Conservation (phyloP, 1,284 basidiomycete species). For the Peniophora sp. region DNA sequence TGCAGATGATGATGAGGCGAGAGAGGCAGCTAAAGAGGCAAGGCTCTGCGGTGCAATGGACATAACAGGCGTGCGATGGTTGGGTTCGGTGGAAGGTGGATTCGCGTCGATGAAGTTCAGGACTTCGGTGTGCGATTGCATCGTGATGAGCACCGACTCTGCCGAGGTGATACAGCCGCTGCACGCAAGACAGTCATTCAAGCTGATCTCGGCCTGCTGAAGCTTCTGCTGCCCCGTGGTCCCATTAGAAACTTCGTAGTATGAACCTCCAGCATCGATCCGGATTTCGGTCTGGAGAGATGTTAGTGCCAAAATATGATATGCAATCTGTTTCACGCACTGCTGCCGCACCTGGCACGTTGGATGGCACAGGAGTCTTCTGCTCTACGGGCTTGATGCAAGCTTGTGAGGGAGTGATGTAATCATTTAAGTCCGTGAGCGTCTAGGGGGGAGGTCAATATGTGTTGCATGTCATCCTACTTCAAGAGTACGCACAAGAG, state of each 20-base stretch:
- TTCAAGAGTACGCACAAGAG: constrained; percentile 2
- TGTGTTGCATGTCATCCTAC: not conserved
- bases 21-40: constrained; percentile 78
- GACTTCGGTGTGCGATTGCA: constrained; percentile 93
- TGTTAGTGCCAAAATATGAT: constrained; percentile 1
- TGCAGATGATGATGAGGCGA: constrained; percentile 39
- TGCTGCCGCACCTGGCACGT: constrained; percentile 48
- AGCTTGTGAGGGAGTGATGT: constrained; percentile 93
- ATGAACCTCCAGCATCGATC: constrained; percentile 73
- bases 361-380: constrained; percentile 35
- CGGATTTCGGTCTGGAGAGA: constrained; percentile 74
- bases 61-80: constrained; percentile 61
- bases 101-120: constrained; percentile 67
- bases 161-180: constrained; percentile 98
- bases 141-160: constrained; percentile 94
- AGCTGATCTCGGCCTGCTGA: constrained; percentile 88
- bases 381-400: constrained; percentile 96
- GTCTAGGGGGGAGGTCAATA: constrained; percentile 39
- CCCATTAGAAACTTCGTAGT: constrained; percentile 61
- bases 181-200: constrained; percentile 93
- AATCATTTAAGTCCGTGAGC: constrained; percentile 95
- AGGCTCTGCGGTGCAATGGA: constrained; percentile 91
- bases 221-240: constrained; percentile 43
- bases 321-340: constrained; percentile 29
- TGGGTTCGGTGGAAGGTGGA: constrained; percentile 26